A percentile compares a stretch with the other conserved stretches of the same genome.
Conservation (phyloP, 225 moss, liverwort and hornwort genomes). For the Asterella californica region DNA sequence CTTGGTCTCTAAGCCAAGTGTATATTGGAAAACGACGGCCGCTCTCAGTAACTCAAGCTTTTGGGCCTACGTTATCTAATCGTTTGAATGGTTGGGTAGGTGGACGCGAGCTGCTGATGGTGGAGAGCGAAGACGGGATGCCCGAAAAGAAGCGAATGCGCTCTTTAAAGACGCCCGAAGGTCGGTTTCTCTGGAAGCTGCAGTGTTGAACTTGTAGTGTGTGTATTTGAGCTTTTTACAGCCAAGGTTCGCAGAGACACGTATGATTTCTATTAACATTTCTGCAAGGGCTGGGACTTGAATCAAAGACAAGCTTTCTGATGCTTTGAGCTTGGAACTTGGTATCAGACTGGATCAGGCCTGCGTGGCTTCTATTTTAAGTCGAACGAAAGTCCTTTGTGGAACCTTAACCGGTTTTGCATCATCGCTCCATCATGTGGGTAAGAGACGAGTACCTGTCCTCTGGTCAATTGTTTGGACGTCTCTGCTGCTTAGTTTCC, state of each 20-base stretch:
- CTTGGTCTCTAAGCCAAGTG: neutral
- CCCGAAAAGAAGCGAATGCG: constrained; percentile 37
- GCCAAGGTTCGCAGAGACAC: neutral
- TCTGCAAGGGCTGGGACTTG: neutral
- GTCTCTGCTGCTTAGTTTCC: neutral
- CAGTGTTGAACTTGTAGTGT: neutral
- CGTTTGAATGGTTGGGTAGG: constrained; percentile 18
- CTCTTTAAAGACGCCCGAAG: constrained; percentile 47
- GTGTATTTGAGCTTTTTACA: neutral
- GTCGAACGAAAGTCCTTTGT: constrained; percentile 44
- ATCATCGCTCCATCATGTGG: constrained; percentile 35
- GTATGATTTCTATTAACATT: too few relatives aligned
- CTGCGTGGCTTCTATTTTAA: constrained; percentile 30
- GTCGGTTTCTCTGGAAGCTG: neutral
- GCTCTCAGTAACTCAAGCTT: neutral
- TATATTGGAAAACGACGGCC: neutral
- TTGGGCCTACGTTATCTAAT: neutral
- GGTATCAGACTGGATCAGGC: constrained; percentile 39
- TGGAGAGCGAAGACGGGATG: constrained; percentile 35
- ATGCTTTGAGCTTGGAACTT: neutral
- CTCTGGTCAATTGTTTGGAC: neutral
- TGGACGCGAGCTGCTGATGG: constrained; percentile 45
- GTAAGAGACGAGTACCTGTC: constrained; percentile 7
- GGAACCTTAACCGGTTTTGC: constrained; percentile 52
- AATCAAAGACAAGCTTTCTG: neutral